These are phyloP conservation scores for Catharanthus roseus DNA, from an alignment of 257 asterid genomes.

Conservation along the genomic window DNA sequence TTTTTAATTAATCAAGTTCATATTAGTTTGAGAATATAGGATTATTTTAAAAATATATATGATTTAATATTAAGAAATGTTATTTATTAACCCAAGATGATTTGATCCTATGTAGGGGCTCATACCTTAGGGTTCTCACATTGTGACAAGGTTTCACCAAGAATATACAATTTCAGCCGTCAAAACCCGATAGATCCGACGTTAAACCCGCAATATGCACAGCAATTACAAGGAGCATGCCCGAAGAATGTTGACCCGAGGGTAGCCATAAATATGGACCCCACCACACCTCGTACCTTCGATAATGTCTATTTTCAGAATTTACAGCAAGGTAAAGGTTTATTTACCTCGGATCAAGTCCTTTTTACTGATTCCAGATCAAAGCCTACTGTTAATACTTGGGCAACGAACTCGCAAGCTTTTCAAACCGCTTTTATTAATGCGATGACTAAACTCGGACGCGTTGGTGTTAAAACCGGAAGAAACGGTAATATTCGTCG, in stretches of 20 bases:
- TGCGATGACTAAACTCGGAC: constrained; percentile 77
- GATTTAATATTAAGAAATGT: not conserved
- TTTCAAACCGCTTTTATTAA: constrained; percentile 41
- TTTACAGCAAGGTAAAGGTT: constrained; percentile 64
- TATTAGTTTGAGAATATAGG: too few relatives aligned
- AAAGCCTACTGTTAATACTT: constrained; percentile 33
- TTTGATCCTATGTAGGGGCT: constrained; percentile 38
- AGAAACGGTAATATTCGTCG: constrained; percentile 63
- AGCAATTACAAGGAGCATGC: constrained; percentile 47
- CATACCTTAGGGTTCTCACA: constrained; percentile 89
- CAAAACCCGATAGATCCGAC: constrained; percentile 60
- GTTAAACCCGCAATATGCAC: constrained; percentile 53
- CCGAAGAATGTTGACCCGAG: constrained; percentile 53
- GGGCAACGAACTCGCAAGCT: constrained; percentile 46
- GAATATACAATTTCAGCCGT: constrained; percentile 58
- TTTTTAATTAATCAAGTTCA: too few relatives aligned
- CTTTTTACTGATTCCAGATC: constrained; percentile 62
- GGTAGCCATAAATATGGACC: constrained; percentile 76
- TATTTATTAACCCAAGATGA: not conserved
- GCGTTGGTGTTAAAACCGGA: constrained; percentile 74
- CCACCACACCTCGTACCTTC: constrained; percentile 53
- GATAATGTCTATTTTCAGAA: constrained; percentile 64
- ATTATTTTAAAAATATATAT: too few relatives aligned
- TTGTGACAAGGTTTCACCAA: constrained; percentile 58
- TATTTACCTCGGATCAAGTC: constrained; percentile 81